phyloP scores from a whole-genome alignment of 1,139 yeast genomes.

The Suzukiozyma palmioleophila region DNA sequence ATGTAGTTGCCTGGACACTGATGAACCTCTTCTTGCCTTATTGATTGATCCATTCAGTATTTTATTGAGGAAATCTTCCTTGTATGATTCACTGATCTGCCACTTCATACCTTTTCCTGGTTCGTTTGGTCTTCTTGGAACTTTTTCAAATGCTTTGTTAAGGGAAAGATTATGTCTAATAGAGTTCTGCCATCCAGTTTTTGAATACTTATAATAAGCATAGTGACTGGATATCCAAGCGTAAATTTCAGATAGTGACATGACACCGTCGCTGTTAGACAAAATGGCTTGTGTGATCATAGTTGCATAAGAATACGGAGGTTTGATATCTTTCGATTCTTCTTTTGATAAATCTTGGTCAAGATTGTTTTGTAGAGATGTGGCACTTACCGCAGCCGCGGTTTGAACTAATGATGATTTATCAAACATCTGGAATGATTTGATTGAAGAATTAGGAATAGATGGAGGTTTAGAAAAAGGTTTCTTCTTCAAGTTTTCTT shows the following conservation, averaged over 20 bases:
- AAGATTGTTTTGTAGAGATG: slow-evolving; percentile 41
- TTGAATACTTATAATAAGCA: slow-evolving; percentile 86
- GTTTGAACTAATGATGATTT: slow-evolving; percentile 36
- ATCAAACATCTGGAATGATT: slow-evolving; percentile 54
- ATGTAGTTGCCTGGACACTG: slow-evolving; percentile 74
- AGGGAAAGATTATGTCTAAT: slow-evolving; percentile 57
- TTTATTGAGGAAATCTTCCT: slow-evolving; percentile 77
- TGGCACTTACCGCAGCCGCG: slow-evolving; percentile 38
- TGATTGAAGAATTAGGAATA: slow-evolving; percentile 15
- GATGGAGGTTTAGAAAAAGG: slow-evolving; percentile 1
- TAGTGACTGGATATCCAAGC: slow-evolving; percentile 84
- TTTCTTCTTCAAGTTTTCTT: slow-evolving; percentile 12
- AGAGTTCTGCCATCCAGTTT: slow-evolving; percentile 80
- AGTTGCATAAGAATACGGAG: slow-evolving; percentile 95
- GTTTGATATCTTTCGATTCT: slow-evolving; percentile 88
- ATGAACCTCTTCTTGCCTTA: slow-evolving; percentile 73
- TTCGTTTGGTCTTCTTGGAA: slow-evolving; percentile 90
- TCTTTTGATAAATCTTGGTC: slow-evolving; percentile 81
- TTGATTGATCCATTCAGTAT: slow-evolving; percentile 70
- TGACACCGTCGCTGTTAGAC: slow-evolving; percentile 80
- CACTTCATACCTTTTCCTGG: slow-evolving; percentile 99
- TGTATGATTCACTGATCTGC: slow-evolving; percentile 86
- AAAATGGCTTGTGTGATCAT: slow-evolving; percentile 97
- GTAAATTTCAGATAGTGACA: slow-evolving; percentile 88
- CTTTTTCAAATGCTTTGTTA: slow-evolving; percentile 76